These are phyloP conservation scores for Aspergillus coremiiformis DNA, from an alignment of 495 filamentous ascomycete genomes.

Conservation along the genomic window DNA sequence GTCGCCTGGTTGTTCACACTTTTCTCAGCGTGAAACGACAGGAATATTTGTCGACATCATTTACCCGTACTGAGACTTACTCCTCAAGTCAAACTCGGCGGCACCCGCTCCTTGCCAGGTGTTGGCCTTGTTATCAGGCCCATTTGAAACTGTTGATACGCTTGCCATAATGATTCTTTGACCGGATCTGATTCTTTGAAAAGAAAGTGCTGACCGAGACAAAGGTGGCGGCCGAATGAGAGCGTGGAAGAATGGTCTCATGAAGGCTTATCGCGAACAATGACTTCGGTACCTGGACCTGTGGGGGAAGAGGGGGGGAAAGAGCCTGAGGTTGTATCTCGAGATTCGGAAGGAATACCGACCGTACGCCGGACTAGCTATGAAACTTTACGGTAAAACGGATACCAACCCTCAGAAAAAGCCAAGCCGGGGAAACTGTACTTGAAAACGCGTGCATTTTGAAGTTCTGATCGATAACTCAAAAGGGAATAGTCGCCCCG, in stretches of 20 bases:
- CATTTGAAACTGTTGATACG: conserved; percentile 18
- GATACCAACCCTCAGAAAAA: neutral
- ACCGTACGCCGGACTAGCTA: no score
- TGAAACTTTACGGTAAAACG: neutral
- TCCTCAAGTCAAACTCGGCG: conserved; percentile 56
- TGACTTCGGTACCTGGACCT: neutral
- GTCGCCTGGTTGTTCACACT: conserved; percentile 42
- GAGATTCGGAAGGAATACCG: neutral
- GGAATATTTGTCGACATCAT: neutral
- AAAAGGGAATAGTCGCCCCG: conserved; percentile 10
- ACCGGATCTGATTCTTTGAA: conserved; percentile 1
- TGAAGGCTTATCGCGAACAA: neutral
- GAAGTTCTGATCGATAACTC: conserved; percentile 14
- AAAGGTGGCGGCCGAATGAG: conserved; percentile 12
- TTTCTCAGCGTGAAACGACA: neutral
- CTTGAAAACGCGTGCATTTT: conserved; percentile 4
- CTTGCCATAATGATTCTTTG: conserved; percentile 21
- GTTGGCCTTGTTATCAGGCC: conserved; percentile 22
- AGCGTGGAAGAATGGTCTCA: conserved; percentile 10
- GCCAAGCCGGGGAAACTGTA: conserved; percentile 4
- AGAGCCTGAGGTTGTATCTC: no score
- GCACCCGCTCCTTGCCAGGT: conserved; percentile 55
- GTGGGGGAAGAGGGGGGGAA: no score
- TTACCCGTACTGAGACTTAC: conserved; percentile 20
- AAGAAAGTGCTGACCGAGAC: neutral